A percentile compares a stretch with the other conserved stretches of the same genome.
Conservation (phyloP, 164 flowering plant species). For the Sextonia rubra region DNA sequence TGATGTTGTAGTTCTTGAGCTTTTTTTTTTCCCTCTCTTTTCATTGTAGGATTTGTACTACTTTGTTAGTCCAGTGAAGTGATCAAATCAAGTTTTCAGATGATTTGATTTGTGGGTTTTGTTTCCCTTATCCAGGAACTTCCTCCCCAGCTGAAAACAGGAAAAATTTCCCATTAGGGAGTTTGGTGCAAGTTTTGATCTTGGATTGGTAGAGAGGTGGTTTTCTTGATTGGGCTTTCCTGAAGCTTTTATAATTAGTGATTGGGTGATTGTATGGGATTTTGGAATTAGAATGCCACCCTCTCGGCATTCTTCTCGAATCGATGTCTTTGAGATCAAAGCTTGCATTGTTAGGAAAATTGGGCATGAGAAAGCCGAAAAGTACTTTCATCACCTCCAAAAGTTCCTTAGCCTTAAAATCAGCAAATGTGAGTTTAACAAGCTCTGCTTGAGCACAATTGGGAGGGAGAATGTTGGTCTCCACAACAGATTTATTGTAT, state of each 20-base stretch:
- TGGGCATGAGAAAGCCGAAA: constrained; percentile 60
- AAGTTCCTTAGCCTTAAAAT: constrained; percentile 46
- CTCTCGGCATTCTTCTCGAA: constrained; percentile 31
- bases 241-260: background rate
- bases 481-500: constrained; percentile 57
- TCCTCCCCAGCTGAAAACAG: background rate
- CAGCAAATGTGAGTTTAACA: constrained; percentile 57
- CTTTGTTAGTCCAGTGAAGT: constrained; percentile 7
- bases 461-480: constrained; percentile 70
- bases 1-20: background rate
- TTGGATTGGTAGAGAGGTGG: constrained; percentile 9
- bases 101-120: constrained; percentile 16
- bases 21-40: background rate
- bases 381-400: constrained; percentile 54
- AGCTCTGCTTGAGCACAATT: constrained; percentile 43
- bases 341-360: constrained; percentile 43
- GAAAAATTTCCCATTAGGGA: constrained; percentile 6
- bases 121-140: constrained; percentile 7
- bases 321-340: constrained; percentile 60
- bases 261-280: constrained; percentile 2
- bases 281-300: constrained; percentile 34
- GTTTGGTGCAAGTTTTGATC: constrained; percentile 24
- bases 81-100: constrained; percentile 13
- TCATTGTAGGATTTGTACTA: background rate
- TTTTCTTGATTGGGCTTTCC: background rate